These are phyloP conservation scores for Xenosphaeropsis pyriputrescens DNA, from an alignment of 2,329 filamentous ascomycete species.

Conservation along the genomic window DNA sequence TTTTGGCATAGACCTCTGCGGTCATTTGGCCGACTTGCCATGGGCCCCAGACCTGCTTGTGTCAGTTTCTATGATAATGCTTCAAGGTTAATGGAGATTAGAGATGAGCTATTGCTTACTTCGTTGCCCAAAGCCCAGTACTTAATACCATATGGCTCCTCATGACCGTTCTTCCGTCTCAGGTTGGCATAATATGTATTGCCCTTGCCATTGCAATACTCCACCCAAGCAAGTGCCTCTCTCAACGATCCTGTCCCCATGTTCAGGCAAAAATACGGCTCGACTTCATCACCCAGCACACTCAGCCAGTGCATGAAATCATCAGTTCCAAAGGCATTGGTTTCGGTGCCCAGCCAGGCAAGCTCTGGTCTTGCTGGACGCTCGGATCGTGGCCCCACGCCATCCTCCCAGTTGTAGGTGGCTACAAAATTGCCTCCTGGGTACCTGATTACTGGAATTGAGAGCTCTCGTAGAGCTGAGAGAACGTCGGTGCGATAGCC, in stretches of 20 bases:
- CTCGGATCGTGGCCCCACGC: conserved; percentile 57
- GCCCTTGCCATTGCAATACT: conserved; percentile 71
- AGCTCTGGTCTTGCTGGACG: conserved; percentile 53
- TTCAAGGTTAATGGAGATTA: not conserved
- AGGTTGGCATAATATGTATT: conserved; percentile 75
- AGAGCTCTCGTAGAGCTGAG: conserved; percentile 55
- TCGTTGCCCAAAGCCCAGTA: conserved; percentile 81
- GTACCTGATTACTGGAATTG: conserved; percentile 65
- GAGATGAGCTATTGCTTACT: conserved; percentile 13
- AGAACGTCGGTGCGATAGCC: conserved; percentile 73
- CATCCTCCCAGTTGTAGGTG: conserved; percentile 77
- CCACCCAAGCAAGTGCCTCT: conserved; percentile 57
- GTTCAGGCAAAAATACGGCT: conserved; percentile 70
- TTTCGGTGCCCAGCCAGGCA: conserved; percentile 65
- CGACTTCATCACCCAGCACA: conserved; percentile 52
- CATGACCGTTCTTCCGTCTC: conserved; percentile 57
- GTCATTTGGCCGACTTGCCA: conserved; percentile 40
- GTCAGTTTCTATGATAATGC: not conserved
- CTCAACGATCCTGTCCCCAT: conserved; percentile 56
- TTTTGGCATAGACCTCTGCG: conserved; percentile 38
- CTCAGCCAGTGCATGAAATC: conserved; percentile 78
- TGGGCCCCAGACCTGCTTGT: conserved; percentile 16
- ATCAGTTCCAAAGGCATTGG: conserved; percentile 70
- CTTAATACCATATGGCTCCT: conserved; percentile 68
- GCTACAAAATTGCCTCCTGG: conserved; percentile 76